Percentiles rank a stretch among this genome's conserved stretches.
phyloP scores from a whole-genome alignment of 495 filamentous ascomycete genomes.

The Opeltia flavorubescens region DNA sequence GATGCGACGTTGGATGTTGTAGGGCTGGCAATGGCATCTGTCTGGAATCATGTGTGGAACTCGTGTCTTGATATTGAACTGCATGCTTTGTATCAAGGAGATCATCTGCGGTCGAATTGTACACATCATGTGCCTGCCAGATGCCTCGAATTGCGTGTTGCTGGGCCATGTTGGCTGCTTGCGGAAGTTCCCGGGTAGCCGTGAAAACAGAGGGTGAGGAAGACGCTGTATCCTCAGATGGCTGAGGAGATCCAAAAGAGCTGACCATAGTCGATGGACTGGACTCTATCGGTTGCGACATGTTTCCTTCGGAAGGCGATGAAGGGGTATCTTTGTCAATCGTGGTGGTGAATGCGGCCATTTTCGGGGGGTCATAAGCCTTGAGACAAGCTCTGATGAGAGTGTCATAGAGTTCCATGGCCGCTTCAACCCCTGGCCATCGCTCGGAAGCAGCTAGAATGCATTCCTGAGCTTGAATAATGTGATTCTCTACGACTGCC shows the following conservation, averaged over 20 bases:
- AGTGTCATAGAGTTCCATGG: conserved; percentile 61
- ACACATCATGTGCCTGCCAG: conserved; percentile 5
- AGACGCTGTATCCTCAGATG: conserved; percentile 13
- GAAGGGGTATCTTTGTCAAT: conserved; percentile 38
- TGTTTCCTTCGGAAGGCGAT: conserved; percentile 27
- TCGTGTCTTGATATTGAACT: conserved; percentile 18
- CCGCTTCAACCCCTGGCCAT: conserved; percentile 83
- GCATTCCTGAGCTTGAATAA: conserved; percentile 57
- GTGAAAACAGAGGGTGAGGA: conserved; percentile 14
- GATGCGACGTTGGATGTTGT: conserved; percentile 31
- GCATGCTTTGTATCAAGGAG: conserved; percentile 15
- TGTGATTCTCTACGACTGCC: conserved; percentile 55
- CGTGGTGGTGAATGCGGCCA: conserved; percentile 51
- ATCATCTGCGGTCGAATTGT: conserved; percentile 13
- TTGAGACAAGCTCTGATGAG: conserved; percentile 72
- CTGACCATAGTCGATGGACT: conserved; percentile 26
- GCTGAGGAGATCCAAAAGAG: conserved; percentile 14
- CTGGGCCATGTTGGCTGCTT: conserved; percentile 7
- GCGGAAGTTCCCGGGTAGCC: conserved; percentile 10
- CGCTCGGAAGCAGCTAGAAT: conserved; percentile 61
- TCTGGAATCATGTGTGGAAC: conserved; percentile 29
- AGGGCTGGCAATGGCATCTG: conserved; percentile 32
- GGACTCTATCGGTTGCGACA: conserved; percentile 36
- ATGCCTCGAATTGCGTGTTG: conserved; percentile 9
- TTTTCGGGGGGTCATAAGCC: conserved; percentile 54